These are phyloP conservation scores for Coleophoma cylindrospora DNA, from an alignment of 2,329 filamentous ascomycete species.

Conservation along the genomic window DNA sequence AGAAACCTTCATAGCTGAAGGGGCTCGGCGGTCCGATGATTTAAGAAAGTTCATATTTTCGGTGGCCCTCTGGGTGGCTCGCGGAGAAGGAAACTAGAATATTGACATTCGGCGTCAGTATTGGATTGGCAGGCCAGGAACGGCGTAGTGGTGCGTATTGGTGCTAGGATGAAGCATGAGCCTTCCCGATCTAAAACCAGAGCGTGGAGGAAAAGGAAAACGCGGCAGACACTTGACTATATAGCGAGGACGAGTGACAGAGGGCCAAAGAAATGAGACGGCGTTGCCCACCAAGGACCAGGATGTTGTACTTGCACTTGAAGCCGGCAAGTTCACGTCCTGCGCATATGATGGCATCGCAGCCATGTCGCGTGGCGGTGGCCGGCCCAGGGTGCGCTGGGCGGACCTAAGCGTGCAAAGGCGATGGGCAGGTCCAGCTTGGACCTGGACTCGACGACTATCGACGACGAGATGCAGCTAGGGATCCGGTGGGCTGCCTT, in stretches of 20 bases:
- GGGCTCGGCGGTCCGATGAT: background rate
- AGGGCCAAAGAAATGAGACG: no score
- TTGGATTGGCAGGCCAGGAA: background rate
- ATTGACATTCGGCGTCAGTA: background rate
- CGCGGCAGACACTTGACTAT: no score
- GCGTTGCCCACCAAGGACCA: no score
- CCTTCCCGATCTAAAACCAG: background rate
- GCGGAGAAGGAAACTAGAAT: background rate
- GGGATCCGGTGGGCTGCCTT: background rate
- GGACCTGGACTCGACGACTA: background rate
- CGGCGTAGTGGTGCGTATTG: background rate
- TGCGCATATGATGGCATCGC: background rate
- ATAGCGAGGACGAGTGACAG: background rate
- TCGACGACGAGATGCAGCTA: background rate
- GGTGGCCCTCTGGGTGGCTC: background rate
- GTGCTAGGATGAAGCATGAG: background rate
- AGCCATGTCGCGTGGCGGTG: background rate
- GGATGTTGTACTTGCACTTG: no score
- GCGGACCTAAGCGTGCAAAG: background rate
- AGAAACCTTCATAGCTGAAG: background rate
- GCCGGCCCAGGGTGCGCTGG: background rate
- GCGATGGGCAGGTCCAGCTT: background rate
- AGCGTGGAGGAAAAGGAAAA: background rate
- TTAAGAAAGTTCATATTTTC: constrained; percentile 1
- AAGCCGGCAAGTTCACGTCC: no score